phyloP scores from a whole-genome alignment of 176 grass and related monocot species.

The Avena sativa region DNA sequence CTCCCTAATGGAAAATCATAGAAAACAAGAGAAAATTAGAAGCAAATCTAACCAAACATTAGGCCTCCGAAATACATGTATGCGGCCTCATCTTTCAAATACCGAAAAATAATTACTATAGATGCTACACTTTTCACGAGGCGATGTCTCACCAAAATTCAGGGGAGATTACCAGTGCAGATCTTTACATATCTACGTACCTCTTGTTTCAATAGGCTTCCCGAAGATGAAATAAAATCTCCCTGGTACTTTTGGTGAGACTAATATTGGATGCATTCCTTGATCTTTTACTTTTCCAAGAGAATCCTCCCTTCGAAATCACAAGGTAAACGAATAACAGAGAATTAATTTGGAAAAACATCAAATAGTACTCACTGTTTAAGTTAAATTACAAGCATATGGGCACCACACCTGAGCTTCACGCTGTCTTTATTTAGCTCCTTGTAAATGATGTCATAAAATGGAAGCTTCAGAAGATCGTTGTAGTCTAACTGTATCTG shows the following conservation, averaged over 20 bases:
- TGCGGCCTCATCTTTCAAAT: too few relatives aligned
- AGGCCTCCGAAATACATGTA: not conserved
- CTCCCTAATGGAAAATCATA: slow-evolving; percentile 55
- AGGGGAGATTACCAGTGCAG: not conserved
- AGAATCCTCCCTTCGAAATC: slow-evolving; percentile 41
- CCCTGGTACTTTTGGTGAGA: slow-evolving; percentile 56
- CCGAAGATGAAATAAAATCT: slow-evolving; percentile 55
- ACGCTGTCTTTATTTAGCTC: slow-evolving; percentile 54
- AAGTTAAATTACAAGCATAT: not conserved
- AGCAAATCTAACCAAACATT: slow-evolving; percentile 1
- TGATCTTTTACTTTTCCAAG: slow-evolving; percentile 67
- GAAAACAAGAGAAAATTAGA: not conserved
- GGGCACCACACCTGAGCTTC: slow-evolving; percentile 55
- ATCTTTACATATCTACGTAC: slow-evolving; percentile 28
- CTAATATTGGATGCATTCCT: slow-evolving; percentile 50
- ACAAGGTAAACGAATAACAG: not conserved
- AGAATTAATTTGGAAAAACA: not conserved
- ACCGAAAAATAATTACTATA: not conserved
- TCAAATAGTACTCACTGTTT: not conserved
- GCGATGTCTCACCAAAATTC: not conserved
- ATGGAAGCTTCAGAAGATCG: slow-evolving; percentile 78
- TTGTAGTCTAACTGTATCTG: slow-evolving; percentile 83
- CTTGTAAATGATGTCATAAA: slow-evolving; percentile 70
- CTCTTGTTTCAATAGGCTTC: slow-evolving; percentile 81
- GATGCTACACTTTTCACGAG: not conserved